phyloP scores from a whole-genome alignment of 257 asterid species.

The Penstemon barbatus region DNA sequence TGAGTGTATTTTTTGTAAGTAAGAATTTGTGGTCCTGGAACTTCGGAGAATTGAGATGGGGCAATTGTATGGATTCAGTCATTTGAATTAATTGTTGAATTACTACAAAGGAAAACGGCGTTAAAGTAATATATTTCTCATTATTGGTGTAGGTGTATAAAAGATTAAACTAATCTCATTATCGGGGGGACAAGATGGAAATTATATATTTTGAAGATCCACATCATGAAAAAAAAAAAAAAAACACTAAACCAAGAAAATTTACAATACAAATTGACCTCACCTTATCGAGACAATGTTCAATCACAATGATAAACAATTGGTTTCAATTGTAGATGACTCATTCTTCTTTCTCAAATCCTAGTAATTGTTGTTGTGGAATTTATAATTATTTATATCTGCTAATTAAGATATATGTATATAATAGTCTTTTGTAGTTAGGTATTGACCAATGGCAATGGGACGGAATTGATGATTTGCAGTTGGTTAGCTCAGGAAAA shows the following conservation, averaged over 20 bases:
- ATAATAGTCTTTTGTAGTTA: too few relatives aligned
- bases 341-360: not conserved
- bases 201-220: constrained; percentile 1
- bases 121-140: constrained; percentile 6
- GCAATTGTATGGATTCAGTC: not conserved
- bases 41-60: constrained; percentile 10
- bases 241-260: too few relatives aligned
- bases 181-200: constrained; percentile 19
- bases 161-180: not conserved
- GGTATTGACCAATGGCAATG: constrained; percentile 23
- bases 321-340: not conserved
- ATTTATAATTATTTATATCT: too few relatives aligned
- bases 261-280: not conserved
- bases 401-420: not conserved
- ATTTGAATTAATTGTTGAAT: not conserved
- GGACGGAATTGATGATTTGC: not conserved
- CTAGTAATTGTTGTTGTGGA: too few relatives aligned
- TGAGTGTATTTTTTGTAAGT: not conserved
- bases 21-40: constrained; percentile 22
- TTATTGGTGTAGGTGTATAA: not conserved
- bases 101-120: not conserved
- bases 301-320: not conserved
- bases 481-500: too few relatives aligned
- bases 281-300: not conserved
- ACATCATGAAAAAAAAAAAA: not conserved